phyloP scores from a whole-genome alignment of 306 rosid genomes.

The Prinsepia uniflora region DNA sequence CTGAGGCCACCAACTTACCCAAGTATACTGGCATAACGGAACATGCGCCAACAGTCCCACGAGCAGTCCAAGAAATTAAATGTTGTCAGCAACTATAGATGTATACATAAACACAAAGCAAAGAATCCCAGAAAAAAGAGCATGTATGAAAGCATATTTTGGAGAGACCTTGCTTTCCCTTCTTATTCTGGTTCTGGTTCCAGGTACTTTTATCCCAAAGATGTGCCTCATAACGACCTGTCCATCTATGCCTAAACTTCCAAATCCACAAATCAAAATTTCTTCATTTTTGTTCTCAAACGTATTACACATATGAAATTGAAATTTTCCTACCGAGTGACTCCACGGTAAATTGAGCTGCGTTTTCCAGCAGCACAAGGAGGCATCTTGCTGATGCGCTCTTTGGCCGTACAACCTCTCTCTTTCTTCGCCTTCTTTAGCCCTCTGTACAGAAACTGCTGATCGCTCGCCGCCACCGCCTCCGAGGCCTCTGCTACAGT shows the following conservation, averaged over 20 bases:
- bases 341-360: conserved; percentile 97
- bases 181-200: conserved; percentile 98
- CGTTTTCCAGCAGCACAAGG: conserved; percentile 98
- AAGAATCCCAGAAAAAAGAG: background rate
- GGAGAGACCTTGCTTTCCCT: conserved; percentile 91
- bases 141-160: background rate
- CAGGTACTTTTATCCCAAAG: conserved; percentile 99
- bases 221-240: conserved; percentile 99
- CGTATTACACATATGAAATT: background rate
- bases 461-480: conserved; percentile 53
- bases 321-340: conserved; percentile 54
- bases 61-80: conserved; percentile 32
- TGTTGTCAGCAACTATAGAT: conserved; percentile 31
- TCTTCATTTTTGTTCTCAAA: background rate
- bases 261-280: conserved; percentile 9
- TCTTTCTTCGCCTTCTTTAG: conserved; percentile 90
- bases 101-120: background rate
- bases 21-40: conserved; percentile 71
- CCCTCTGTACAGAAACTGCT: conserved; percentile 69
- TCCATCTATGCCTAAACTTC: conserved; percentile 92
- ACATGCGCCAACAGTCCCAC: conserved; percentile 34
- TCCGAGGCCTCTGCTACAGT: conserved; percentile 41
- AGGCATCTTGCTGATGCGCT: conserved; percentile 97
- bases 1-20: conserved; percentile 56
- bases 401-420: conserved; percentile 95